Evolutionary conservation across 148 eudicot genomes (phyloP).

Genomic region (Vaccinium macrocarpon): DNA sequence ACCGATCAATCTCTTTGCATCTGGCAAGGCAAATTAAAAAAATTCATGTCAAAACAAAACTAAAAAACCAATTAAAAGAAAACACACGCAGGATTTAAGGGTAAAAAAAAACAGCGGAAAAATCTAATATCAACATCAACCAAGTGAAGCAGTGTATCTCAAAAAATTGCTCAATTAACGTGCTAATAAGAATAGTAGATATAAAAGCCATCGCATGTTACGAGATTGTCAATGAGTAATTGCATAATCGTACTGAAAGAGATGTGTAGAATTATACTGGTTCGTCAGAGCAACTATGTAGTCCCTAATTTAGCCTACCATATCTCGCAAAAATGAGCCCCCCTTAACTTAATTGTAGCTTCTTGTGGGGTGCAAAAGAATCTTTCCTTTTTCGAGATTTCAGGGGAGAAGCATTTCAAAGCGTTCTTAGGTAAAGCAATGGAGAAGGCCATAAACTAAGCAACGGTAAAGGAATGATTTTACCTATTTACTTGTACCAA

Average conservation of each 20-base stretch:
- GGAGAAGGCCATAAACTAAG: too few species aligned
- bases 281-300: not conserved
- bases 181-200: too few species aligned
- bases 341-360: not conserved
- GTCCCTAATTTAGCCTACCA: not conserved
- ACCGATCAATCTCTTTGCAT: slow-evolving; percentile 46
- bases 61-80: not conserved
- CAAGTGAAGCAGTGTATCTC: not conserved
- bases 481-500: too few species aligned
- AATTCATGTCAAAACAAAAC: not conserved
- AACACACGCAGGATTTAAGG: not conserved
- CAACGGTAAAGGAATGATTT: too few species aligned
- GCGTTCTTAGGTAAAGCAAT: not conserved
- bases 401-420: not conserved
- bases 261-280: too few species aligned
- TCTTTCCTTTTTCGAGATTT: not conserved
- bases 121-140: not conserved
- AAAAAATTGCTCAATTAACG: not conserved
- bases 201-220: not conserved
- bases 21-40: slow-evolving; percentile 18
- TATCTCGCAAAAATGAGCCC: not conserved
- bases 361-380: not conserved
- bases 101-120: not conserved
- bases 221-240: not conserved
- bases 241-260: not conserved